A percentile compares a stretch with the other conserved stretches of the same genome.
These are phyloP conservation scores for Rhododendron vialii DNA, from an alignment of 148 eudicot species.

Conservation along the genomic window DNA sequence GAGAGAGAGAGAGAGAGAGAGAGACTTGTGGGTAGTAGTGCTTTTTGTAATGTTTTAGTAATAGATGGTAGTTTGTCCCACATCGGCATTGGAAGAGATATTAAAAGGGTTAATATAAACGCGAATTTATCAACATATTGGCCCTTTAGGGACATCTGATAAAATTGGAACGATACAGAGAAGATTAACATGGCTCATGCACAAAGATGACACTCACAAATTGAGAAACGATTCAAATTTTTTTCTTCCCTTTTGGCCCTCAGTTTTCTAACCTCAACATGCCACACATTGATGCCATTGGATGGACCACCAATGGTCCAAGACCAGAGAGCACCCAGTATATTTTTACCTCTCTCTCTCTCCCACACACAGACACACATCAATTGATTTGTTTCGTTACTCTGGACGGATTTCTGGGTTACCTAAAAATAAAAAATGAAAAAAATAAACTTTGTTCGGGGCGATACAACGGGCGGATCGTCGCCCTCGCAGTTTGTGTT, in stretches of 20 bases:
- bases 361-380: too few relatives aligned
- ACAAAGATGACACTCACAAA: neutral
- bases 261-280: neutral
- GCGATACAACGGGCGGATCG: neutral
- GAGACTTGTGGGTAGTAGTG: neutral
- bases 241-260: neutral
- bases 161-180: too few relatives aligned
- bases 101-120: too few relatives aligned
- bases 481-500: neutral
- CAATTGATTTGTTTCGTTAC: too few relatives aligned
- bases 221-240: neutral
- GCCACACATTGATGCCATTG: neutral
- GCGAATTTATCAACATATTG: too few relatives aligned
- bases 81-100: too few relatives aligned
- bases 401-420: too few relatives aligned
- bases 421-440: too few relatives aligned
- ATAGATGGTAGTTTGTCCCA: too few relatives aligned
- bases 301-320: neutral
- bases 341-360: too few relatives aligned
- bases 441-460: too few relatives aligned
- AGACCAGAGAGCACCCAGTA: neutral
- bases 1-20: neutral
- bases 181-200: neutral
- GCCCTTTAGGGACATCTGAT: neutral
- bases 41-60: too few relatives aligned